These are phyloP conservation scores for Phytophthora sp. DNA, from an alignment of 352 stramenopile species.

Conservation along the genomic window DNA sequence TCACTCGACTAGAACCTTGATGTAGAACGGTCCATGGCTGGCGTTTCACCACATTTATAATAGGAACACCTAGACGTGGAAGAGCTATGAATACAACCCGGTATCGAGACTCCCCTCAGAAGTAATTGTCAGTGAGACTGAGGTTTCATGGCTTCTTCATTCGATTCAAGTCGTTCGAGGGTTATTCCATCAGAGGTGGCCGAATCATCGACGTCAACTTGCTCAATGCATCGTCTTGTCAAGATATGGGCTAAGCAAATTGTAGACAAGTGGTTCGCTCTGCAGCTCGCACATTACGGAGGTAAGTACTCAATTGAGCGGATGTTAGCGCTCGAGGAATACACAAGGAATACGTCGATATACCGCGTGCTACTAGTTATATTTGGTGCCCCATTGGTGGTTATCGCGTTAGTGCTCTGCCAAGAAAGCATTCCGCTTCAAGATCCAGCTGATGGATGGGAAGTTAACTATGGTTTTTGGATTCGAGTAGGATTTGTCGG, in stretches of 20 bases:
- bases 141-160: background rate
- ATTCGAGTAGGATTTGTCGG: background rate
- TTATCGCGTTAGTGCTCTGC: slow-evolving; percentile 1
- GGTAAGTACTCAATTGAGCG: slow-evolving; percentile 26
- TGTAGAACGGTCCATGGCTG: no score
- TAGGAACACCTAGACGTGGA: no score
- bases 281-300: slow-evolving; percentile 21
- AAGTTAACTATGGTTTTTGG: slow-evolving; percentile 20
- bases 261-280: background rate
- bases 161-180: background rate
- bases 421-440: slow-evolving; percentile 25
- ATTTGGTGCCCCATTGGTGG: background rate
- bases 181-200: background rate
- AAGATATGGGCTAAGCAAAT: background rate
- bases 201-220: background rate
- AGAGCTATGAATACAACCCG: slow-evolving; percentile 7
- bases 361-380: slow-evolving; percentile 7
- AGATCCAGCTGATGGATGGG: slow-evolving; percentile 7
- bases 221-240: background rate
- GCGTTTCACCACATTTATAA: no score
- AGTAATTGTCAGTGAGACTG: background rate
- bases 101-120: no score
- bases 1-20: no score
- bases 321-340: slow-evolving; percentile 27
- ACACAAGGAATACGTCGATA: slow-evolving; percentile 12